A percentile compares a stretch with the other conserved stretches of the same genome.
phyloP scores from a whole-genome alignment of 2,329 filamentous ascomycete genomes.

The Lasiodiplodia citricola region DNA sequence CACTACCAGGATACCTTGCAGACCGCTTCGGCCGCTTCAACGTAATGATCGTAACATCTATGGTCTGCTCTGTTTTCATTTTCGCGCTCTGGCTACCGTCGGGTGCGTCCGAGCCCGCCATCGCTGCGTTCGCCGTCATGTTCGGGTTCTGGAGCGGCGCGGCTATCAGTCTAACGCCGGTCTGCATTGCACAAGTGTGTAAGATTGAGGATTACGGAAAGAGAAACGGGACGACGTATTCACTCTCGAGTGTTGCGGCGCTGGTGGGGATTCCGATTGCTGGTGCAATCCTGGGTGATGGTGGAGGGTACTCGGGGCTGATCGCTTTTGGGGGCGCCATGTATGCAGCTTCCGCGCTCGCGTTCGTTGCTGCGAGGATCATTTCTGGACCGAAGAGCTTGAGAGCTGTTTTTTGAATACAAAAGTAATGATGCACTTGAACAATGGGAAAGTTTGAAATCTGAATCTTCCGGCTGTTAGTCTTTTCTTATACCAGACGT shows the following conservation, averaged over 20 bases:
- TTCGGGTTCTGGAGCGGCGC: slow-evolving; percentile 56
- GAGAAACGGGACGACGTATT: slow-evolving; percentile 61
- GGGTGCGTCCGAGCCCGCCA: slow-evolving; percentile 29
- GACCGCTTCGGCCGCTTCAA: slow-evolving; percentile 51
- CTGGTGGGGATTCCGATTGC: slow-evolving; percentile 60
- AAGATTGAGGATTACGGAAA: slow-evolving; percentile 54
- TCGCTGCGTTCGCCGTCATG: slow-evolving; percentile 49
- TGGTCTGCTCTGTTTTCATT: slow-evolving; percentile 43
- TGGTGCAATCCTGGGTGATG: slow-evolving; percentile 56
- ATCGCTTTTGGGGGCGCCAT: slow-evolving; percentile 2
- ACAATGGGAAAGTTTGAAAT: too few species aligned
- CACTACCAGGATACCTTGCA: slow-evolving; percentile 37
- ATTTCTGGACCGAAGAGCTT: background rate
- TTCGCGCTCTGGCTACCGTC: slow-evolving; percentile 41
- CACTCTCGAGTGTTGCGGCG: slow-evolving; percentile 54
- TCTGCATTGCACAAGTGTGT: slow-evolving; percentile 56
- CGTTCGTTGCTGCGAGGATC: background rate
- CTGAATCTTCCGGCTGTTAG: too few species aligned
- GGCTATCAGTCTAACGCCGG: slow-evolving; percentile 52
- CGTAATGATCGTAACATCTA: slow-evolving; percentile 43
- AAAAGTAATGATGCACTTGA: too few species aligned
- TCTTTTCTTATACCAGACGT: too few species aligned
- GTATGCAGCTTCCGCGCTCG: background rate
- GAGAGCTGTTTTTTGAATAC: background rate
- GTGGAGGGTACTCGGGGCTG: slow-evolving; percentile 36